Evolutionary conservation across 2,329 filamentous ascomycete species (phyloP).

Genomic region (Aquanectria penicillioides): DNA sequence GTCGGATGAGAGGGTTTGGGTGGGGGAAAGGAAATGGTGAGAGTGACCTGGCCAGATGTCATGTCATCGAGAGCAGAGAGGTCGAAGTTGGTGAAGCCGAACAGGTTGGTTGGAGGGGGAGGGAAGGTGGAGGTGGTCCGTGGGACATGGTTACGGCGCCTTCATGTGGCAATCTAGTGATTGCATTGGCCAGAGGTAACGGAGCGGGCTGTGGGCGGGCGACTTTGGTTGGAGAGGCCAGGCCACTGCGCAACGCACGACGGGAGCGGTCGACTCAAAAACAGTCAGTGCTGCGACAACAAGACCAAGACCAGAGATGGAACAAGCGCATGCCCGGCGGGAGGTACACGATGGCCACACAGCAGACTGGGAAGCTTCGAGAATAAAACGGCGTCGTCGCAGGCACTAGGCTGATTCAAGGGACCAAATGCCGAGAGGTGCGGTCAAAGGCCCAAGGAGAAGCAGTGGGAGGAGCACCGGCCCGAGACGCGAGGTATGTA

Average conservation of each 20-base stretch:
- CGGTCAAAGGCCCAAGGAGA: background rate
- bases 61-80: conserved; percentile 42
- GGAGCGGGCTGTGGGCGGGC: background rate
- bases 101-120: conserved; percentile 46
- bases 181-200: conserved; percentile 42
- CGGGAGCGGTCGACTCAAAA: background rate
- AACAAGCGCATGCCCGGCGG: background rate
- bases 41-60: conserved; percentile 38
- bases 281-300: background rate
- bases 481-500: background rate
- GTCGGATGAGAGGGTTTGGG: conserved; percentile 21
- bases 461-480: background rate
- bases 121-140: conserved; percentile 49
- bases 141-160: conserved; percentile 47
- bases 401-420: no score
- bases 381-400: no score
- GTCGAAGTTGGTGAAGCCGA: conserved; percentile 48
- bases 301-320: background rate
- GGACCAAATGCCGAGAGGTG: no score
- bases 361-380: no score
- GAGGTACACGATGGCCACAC: no score
- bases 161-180: conserved; percentile 38
- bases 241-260: conserved; percentile 15
- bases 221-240: conserved; percentile 21
- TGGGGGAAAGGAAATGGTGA: no score